phyloP scores from a whole-genome alignment of 2,329 filamentous ascomycete genomes.

The Plectosphaerella plurivora region DNA sequence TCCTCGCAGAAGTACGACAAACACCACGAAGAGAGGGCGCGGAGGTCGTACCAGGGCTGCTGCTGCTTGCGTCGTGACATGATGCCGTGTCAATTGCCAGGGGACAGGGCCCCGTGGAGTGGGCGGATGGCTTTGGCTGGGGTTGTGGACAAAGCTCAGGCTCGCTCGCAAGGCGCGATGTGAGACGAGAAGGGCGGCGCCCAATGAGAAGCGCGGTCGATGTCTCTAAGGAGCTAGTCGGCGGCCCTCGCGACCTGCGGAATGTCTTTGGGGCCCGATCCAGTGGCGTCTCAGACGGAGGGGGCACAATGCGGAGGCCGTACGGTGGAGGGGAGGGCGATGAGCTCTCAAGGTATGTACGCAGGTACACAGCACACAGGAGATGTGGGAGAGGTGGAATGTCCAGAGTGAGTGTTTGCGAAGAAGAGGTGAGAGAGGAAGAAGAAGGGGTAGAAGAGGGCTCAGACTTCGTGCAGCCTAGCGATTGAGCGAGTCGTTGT shows the following conservation, averaged over 20 bases:
- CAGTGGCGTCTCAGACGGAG: too few species aligned
- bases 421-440: too few species aligned
- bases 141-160: background rate
- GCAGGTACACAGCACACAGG: too few species aligned
- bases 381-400: too few species aligned
- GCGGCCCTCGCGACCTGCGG: background rate
- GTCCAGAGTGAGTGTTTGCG: too few species aligned
- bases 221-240: background rate
- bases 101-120: background rate
- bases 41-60: slow-evolving; percentile 11
- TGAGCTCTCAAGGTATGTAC: too few species aligned
- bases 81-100: background rate
- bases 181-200: background rate
- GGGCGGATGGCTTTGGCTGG: background rate
- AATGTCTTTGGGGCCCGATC: background rate
- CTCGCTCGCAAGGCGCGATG: background rate
- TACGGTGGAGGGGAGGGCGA: too few species aligned
- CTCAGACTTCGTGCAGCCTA: too few species aligned
- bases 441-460: too few species aligned
- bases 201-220: background rate
- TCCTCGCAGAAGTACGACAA: background rate
- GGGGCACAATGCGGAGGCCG: too few species aligned
- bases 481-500: background rate
- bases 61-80: slow-evolving; percentile 14
- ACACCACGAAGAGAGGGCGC: background rate